These are phyloP conservation scores for Apiotrichum veenhuisii DNA, from an alignment of 1,284 basidiomycete species.

Conservation along the genomic window DNA sequence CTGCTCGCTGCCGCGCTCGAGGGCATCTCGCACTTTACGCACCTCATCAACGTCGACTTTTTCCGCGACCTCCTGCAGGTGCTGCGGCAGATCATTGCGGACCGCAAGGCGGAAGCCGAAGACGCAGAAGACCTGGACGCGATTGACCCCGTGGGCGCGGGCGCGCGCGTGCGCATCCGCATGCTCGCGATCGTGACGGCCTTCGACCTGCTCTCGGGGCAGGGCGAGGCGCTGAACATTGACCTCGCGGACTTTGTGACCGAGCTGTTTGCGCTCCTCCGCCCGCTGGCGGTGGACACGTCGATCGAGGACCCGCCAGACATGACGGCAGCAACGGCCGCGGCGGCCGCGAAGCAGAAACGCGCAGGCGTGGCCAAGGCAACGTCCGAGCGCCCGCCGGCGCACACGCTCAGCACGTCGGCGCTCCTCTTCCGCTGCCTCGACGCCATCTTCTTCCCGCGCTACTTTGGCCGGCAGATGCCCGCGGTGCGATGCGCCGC, in stretches of 20 bases:
- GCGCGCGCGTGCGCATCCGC: conserved; percentile 59
- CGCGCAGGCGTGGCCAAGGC: conserved; percentile 8
- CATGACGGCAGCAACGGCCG: conserved; percentile 27
- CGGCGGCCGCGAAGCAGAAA: conserved; percentile 17
- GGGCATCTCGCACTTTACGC: conserved; percentile 89
- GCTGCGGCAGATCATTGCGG: conserved; percentile 69
- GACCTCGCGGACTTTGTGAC: conserved; percentile 87
- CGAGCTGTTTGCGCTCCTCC: conserved; percentile 52
- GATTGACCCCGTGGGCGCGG: conserved; percentile 28
- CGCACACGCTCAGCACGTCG: conserved; percentile 41
- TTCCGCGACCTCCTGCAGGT: conserved; percentile 92
- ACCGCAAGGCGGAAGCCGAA: conserved; percentile 49
- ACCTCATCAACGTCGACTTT: conserved; percentile 97
- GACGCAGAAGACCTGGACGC: conserved; percentile 41
- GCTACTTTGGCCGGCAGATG: conserved; percentile 55
- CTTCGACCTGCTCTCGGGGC: conserved; percentile 91
- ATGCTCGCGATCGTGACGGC: conserved; percentile 89
- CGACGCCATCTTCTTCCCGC: conserved; percentile 68
- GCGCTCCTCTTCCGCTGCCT: conserved; percentile 83
- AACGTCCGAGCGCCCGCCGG: conserved; percentile 22
- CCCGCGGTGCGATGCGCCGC: conserved; percentile 79
- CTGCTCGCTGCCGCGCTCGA: conserved; percentile 83
- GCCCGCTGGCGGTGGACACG: conserved; percentile 53
- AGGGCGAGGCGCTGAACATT: conserved; percentile 96
- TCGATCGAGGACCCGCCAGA: conserved; percentile 52